Evolutionary conservation across 1,284 basidiomycete genomes (phyloP).

Genomic region (Testicularia cyperi): DNA sequence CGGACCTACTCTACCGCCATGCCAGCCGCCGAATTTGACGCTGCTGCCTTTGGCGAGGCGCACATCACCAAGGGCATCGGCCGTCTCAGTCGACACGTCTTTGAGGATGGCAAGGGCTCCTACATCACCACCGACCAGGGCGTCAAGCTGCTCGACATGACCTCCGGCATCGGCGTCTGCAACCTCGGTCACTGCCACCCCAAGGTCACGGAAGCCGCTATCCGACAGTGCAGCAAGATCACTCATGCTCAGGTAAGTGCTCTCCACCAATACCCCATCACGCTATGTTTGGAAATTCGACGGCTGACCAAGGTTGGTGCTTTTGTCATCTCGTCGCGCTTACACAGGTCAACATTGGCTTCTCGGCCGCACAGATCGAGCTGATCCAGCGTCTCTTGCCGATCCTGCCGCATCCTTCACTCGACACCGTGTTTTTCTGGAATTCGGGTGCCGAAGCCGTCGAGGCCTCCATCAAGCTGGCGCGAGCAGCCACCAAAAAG

Average conservation of each 20-base stretch:
- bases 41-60: slow-evolving; percentile 42
- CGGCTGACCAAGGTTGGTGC: too few species aligned
- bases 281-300: too few species aligned
- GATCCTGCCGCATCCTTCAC: slow-evolving; percentile 76
- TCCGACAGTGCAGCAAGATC: slow-evolving; percentile 52
- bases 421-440: slow-evolving; percentile 79
- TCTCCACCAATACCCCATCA: too few species aligned
- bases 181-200: slow-evolving; percentile 59
- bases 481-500: slow-evolving; percentile 72
- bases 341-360: slow-evolving; percentile 52
- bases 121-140: slow-evolving; percentile 50
- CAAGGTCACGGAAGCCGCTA: slow-evolving; percentile 50
- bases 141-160: slow-evolving; percentile 54
- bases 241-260: slow-evolving; percentile 54
- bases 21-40: slow-evolving; percentile 28
- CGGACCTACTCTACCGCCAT: too few species aligned
- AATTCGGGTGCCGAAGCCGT: slow-evolving; percentile 91
- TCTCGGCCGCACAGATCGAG: slow-evolving; percentile 43
- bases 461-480: slow-evolving; percentile 71
- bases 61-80: slow-evolving; percentile 57
- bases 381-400: slow-evolving; percentile 46
- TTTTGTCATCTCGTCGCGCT: too few species aligned
- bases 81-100: slow-evolving; percentile 49
- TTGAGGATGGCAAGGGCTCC: slow-evolving; percentile 45
- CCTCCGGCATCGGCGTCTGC: slow-evolving; percentile 56